Evolutionary conservation across 1,284 basidiomycete species (phyloP), one percentile per base, ranked within the genome.

Genomic region (Ustilago bromivora): DNA sequence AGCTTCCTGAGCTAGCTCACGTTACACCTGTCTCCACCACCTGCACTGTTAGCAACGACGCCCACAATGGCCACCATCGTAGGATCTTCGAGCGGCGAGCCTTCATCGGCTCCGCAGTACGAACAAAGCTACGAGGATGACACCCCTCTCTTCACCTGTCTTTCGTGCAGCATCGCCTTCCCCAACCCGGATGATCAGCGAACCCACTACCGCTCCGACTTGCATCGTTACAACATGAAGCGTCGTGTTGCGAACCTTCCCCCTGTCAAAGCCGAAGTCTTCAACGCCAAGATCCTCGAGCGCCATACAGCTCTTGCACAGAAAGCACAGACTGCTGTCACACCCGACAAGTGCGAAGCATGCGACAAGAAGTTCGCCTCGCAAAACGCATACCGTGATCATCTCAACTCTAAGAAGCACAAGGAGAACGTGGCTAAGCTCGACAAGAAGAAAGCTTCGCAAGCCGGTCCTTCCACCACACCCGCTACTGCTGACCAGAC

Each of bases 141-240:
- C n/a, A 73, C 76, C 12, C 78, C 76, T 5, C 78, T 85, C 49
- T 85, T 78, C 87, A 96, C 96, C 61, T 99, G 96, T 82, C 89
- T 97, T 23, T 94, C 95, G 78, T 99, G 96, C 87, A 90, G 92
- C 7, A 93, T 99, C 82, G 95, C 94, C 1, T 98, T 98, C 86
- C 87, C 90, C 58, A 90, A 92, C 31, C 91, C 95, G 11, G 91
- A 92, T 59, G 93, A 95, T 61, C 97, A 99, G 88, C 90, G 97
- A 72, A 88, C 89, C 0, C 97, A 99, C 86, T 98, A 97, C 87
- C 91, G 91, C 78, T 94, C 94, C 41, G 97, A 99, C 87, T 92
- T 94, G 86, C 97, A 99, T 88, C 90, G 96, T 60, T 99, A 99
- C 88, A 99, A 99, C 87, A 95, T 98, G 92, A 98, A 98, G 60